Base-by-base conservation (phyloP, 768 basidiomycete species). In the Pleurotus sapidus region DNA sequence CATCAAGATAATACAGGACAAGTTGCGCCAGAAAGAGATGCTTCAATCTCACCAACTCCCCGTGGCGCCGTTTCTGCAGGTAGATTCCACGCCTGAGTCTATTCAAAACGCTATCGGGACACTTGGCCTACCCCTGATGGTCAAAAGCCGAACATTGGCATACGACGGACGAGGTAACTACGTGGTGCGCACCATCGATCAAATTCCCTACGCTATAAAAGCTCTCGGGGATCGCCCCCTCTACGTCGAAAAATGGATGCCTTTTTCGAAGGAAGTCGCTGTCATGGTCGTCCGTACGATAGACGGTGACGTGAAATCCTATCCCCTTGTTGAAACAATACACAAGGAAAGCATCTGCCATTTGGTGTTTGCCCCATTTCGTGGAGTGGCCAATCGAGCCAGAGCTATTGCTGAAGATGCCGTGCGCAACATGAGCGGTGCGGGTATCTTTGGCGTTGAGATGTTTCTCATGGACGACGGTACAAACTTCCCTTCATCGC, bases 131-230 rank as follows among this genome's bases (percentile, higher is more conserved):
- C 95, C 96, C 0, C 73, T 97, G 48, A 97, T 99, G 95, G 81
- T 99, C 59, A 98, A 99, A 74, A 92, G 89, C 58, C 81, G 93
- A n/a, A 96, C 92, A 0, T 74, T 95, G 56, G 97, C 95, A 0
- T 99, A 99, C 68, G 96, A 98, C 66, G 97, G 97, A 2, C 79
- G 93, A 57, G 97, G 97, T 4, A 99, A 99, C 70, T 94, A 83
- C 64, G 87, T 88, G 37, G 67, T 98, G 25, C 78, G 79, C 17
- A 75, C 83, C 15, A 59, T 80, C 7, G 71, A 76, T 7, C 77
- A 89, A 30, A 77, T 77, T 2, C 71, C 75, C 47, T 76, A 84
- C 15, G 81, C 84, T 1, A 76, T 85, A 34, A 60, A 73, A 0
- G 69, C 75, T 1, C 83, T 93, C 12, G 80, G 77, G 2, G 78